Percentiles rank a stretch among this genome's conserved stretches.
Conservation (phyloP, 495 filamentous ascomycete genomes). For the Darksidea phi region DNA sequence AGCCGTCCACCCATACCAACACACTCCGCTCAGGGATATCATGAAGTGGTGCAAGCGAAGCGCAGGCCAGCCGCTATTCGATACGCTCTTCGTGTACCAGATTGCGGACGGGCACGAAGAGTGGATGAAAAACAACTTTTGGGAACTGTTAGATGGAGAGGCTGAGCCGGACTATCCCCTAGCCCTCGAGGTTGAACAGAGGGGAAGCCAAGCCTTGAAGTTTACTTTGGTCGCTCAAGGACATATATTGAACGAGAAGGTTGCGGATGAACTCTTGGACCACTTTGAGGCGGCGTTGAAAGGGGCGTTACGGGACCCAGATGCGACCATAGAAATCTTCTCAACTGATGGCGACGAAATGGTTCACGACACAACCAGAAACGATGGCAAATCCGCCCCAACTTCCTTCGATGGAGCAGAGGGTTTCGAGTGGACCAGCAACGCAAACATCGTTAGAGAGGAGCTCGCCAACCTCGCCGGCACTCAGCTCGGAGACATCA, state of each 20-base stretch:
- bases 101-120: slow-evolving; percentile 42
- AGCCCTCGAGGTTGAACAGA: slow-evolving; percentile 67
- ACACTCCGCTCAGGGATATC: slow-evolving; percentile 69
- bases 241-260: slow-evolving; percentile 38
- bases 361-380: not conserved
- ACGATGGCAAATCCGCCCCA: not conserved
- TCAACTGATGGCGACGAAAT: not conserved
- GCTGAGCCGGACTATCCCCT: slow-evolving; percentile 65
- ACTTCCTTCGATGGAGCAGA: slow-evolving; percentile 17
- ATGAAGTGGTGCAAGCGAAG: slow-evolving; percentile 64
- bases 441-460: slow-evolving; percentile 51
- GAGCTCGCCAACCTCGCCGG: slow-evolving; percentile 63
- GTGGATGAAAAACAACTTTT: slow-evolving; percentile 46
- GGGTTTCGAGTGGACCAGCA: slow-evolving; percentile 55
- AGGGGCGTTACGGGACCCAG: slow-evolving; percentile 24
- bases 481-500: slow-evolving; percentile 50
- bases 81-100: slow-evolving; percentile 84
- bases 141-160: slow-evolving; percentile 54
- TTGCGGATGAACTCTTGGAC: slow-evolving; percentile 44
- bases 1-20: slow-evolving; percentile 60
- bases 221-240: slow-evolving; percentile 57
- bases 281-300: slow-evolving; percentile 43
- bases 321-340: slow-evolving; percentile 8
- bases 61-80: slow-evolving; percentile 64
- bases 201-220: slow-evolving; percentile 46